phyloP scores from a whole-genome alignment of 2,329 filamentous ascomycete genomes.

The Clonostachys rhizophaga region DNA sequence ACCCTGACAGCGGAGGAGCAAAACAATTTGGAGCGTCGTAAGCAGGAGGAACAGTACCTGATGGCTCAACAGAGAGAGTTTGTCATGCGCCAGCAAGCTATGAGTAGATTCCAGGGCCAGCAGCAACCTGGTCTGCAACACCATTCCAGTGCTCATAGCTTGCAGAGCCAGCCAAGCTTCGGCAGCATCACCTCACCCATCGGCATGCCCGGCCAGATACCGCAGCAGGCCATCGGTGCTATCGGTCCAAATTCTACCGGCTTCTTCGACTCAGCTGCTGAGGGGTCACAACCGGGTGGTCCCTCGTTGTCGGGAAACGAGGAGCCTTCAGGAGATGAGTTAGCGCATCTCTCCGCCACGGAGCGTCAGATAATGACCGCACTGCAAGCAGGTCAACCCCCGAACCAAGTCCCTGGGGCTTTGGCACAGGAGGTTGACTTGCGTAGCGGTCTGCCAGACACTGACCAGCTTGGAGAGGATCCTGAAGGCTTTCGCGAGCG shows the following conservation, averaged over 20 bases:
- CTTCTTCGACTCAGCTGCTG: slow-evolving; percentile 64
- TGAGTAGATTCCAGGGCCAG: slow-evolving; percentile 61
- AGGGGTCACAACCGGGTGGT: slow-evolving; percentile 16
- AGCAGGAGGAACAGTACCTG: slow-evolving; percentile 96
- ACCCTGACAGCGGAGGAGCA: slow-evolving; percentile 97
- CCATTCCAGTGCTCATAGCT: slow-evolving; percentile 89
- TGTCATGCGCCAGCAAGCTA: slow-evolving; percentile 78
- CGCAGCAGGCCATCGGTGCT: slow-evolving; percentile 47
- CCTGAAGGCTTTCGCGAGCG: slow-evolving; percentile 62
- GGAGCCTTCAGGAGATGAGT: slow-evolving; percentile 63
- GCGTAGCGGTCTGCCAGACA: slow-evolving; percentile 42
- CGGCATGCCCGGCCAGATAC: slow-evolving; percentile 40
- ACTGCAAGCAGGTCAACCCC: slow-evolving; percentile 11
- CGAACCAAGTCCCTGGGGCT: slow-evolving; percentile 27
- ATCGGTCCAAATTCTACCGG: slow-evolving; percentile 35
- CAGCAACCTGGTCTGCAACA: slow-evolving; percentile 62
- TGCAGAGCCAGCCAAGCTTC: slow-evolving; percentile 96
- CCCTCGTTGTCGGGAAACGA: slow-evolving; percentile 23
- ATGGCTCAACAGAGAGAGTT: slow-evolving; percentile 96
- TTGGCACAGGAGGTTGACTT: slow-evolving; percentile 28
- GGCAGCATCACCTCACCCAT: slow-evolving; percentile 90
- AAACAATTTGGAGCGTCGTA: slow-evolving; percentile 91
- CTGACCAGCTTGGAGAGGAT: slow-evolving; percentile 47
- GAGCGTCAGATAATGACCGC: slow-evolving; percentile 49
- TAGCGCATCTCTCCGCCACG: slow-evolving; percentile 56